phyloP scores from a whole-genome alignment of 2,329 filamentous ascomycete species.

The Ceratocystis colombiana region DNA sequence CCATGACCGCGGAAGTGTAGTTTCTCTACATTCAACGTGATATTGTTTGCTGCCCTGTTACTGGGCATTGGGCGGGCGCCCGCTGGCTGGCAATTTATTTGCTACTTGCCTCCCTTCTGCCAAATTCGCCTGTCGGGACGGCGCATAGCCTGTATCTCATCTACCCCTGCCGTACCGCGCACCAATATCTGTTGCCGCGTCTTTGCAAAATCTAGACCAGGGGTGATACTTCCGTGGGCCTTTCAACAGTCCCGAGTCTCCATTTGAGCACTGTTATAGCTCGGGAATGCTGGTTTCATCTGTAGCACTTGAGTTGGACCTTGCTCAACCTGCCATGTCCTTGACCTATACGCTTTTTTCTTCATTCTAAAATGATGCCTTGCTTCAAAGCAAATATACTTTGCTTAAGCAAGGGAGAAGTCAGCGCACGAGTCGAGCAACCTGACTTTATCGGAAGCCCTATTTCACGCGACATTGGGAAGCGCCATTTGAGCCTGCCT shows the following conservation, averaged over 20 bases:
- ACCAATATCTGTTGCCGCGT: not conserved
- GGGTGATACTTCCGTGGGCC: too few relatives aligned
- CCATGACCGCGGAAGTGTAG: constrained; percentile 15
- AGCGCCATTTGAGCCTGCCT: not conserved
- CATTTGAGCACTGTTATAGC: too few relatives aligned
- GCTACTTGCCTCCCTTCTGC: not conserved
- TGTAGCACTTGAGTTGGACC: not conserved
- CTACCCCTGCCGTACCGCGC: not conserved
- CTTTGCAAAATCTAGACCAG: too few relatives aligned
- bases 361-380: not conserved
- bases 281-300: not conserved
- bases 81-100: not conserved
- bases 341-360: not conserved
- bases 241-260: too few relatives aligned
- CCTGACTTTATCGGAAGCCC: not conserved
- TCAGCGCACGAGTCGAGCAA: not conserved
- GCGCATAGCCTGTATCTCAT: not conserved
- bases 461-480: not conserved
- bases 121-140: not conserved
- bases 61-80: constrained; percentile 37
- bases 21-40: not conserved
- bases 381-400: not conserved
- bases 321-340: not conserved
- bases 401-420: not conserved
- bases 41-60: constrained; percentile 30